Evolutionary conservation across 257 asterid genomes (phyloP), one percentile per base, ranked within the genome.

Genomic region (Thymus quinquecostatus): DNA sequence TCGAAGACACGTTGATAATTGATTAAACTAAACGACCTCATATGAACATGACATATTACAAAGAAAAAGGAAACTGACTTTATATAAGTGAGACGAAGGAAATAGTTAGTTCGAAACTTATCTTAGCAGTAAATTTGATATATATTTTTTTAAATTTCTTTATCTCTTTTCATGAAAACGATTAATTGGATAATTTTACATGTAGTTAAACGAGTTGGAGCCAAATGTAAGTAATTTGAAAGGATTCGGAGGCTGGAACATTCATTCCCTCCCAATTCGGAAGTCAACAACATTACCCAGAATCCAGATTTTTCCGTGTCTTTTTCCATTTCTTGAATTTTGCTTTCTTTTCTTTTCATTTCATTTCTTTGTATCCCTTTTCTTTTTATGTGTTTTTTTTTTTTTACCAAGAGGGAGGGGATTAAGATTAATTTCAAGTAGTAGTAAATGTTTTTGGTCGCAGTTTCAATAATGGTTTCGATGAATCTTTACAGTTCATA

Each of bases 401-500:
- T 45, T 72, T 50, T 70, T 41, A 69, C 68, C 73, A 69, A 58
- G 69, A 5, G 43, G 34, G 54, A 21, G 2, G 2, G 21, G 21
- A 21, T 21, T 21, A 21, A 21, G 4, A 36, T 36, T 36, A 43
- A 43, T 43, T 9, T 43, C 8, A 3, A 9, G 44, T 2, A 38
- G 44, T 2, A 38, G 6, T 72, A 40, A 67, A 1, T 62, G 43
- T 51, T 12, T 62, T 29, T 40, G 38, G 60, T 45, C 40, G 29
- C 8, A 36, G n/a, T 63, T 58, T 65, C 70, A 68, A 77, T 72
- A 68, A 77, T 77, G 82, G 78, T 66, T 65, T 74, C 40, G 64
- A 14, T 64, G 78, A 64, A 50, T 71, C 79, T 82, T 82, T 82
- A 82, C 89, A 79, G 83, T 84, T 81, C 86, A 84, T 76, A 28